Conservation (phyloP, 495 filamentous ascomycete species). For the Astrothelium macrocarpum region DNA sequence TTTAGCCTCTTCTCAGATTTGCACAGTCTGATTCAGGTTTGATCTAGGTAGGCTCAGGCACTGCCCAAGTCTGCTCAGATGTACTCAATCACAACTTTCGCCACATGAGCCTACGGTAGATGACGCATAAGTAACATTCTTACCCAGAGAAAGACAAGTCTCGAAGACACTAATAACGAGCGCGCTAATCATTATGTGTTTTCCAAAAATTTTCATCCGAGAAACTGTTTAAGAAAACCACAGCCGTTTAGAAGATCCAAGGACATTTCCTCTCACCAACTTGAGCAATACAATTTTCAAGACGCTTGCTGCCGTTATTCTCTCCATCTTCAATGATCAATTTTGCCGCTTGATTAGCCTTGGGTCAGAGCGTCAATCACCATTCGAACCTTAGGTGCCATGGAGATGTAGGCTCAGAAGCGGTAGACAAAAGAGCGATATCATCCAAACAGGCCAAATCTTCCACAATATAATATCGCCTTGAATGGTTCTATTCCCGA, state of each 20-base stretch:
- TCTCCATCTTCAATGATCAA: neutral
- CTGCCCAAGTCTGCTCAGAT: neutral
- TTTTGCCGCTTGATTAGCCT: neutral
- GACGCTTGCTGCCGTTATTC: neutral
- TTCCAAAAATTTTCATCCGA: no score
- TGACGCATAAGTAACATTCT: no score
- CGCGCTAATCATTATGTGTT: no score
- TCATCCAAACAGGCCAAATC: neutral
- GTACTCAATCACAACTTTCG: no score
- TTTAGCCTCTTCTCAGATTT: neutral
- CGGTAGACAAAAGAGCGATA: neutral
- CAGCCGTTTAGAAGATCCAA: neutral
- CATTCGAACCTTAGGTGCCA: neutral
- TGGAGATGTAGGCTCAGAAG: neutral
- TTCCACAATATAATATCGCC: neutral
- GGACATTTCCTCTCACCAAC: neutral
- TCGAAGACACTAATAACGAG: no score
- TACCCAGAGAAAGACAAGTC: no score
- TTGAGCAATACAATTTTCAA: neutral
- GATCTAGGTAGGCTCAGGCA: neutral
- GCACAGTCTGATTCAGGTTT: neutral
- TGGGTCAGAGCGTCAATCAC: neutral
- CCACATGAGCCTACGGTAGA: no score
- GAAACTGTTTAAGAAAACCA: no score
- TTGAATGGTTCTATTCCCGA: neutral